phyloP scores from a whole-genome alignment of 352 stramenopile species.

The Phytophthora chlamydospora region DNA sequence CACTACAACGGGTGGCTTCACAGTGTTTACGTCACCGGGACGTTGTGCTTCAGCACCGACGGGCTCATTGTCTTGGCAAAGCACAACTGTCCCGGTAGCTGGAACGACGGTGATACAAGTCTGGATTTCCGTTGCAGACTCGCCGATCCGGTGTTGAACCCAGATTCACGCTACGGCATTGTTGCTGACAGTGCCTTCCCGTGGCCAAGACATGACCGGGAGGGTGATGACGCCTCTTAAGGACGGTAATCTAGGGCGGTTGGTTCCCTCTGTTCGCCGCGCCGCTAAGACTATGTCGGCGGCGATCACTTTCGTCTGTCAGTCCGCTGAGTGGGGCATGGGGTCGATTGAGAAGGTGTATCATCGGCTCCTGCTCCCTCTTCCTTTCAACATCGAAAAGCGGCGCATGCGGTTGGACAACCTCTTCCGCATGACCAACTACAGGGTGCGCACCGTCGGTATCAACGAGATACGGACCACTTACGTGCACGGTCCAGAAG shows the following conservation, averaged over 20 bases:
- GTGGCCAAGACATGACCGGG: not conserved
- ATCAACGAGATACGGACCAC: conserved; percentile 5
- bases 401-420: not conserved
- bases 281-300: not conserved
- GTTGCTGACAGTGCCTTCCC: conserved; percentile 9
- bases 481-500: not conserved
- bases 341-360: conserved; percentile 1
- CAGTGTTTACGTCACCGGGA: conserved; percentile 18
- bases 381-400: not conserved
- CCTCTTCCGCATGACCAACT: conserved; percentile 1
- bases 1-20: conserved; percentile 29
- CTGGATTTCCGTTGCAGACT: conserved; percentile 2
- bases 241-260: not conserved
- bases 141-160: not conserved
- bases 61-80: conserved; percentile 16
- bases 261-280: not conserved
- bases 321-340: too few species aligned
- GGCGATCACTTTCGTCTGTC: not conserved
- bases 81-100: conserved; percentile 22
- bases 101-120: conserved; percentile 21
- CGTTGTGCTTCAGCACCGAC: conserved; percentile 20
- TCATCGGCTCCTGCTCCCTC: not conserved
- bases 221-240: not conserved
- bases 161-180: conserved; percentile 3
- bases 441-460: not conserved